Conservation (phyloP, 371 early-diverging fungal genomes). For the Apophysomyces ossiformis region DNA sequence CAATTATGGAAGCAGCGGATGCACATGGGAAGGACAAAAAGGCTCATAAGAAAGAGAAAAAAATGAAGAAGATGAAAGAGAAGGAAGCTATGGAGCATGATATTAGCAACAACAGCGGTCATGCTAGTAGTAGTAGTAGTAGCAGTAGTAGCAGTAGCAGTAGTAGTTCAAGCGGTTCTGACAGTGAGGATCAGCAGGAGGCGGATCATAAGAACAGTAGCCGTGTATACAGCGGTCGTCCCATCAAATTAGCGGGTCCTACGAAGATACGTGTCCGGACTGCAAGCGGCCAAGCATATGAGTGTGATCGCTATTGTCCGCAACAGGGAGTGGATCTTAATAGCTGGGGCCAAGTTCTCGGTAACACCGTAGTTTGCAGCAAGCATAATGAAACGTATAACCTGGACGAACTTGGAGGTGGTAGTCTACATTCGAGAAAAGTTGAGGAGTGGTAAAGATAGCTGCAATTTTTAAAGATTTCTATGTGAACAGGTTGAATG, state of each 20-base stretch:
- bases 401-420: constrained; percentile 11
- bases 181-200: constrained; percentile 18
- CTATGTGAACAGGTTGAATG: too few relatives aligned
- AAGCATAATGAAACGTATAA: constrained; percentile 38
- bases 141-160: constrained; percentile 28
- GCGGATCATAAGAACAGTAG: neutral
- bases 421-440: constrained; percentile 6
- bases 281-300: constrained; percentile 45
- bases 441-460: neutral
- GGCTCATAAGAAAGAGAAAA: neutral
- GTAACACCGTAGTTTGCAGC: constrained; percentile 46
- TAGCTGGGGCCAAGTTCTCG: constrained; percentile 48
- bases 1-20: neutral
- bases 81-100: neutral
- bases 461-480: too few relatives aligned
- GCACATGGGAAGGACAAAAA: neutral
- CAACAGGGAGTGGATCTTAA: constrained; percentile 51
- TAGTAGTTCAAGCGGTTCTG: constrained; percentile 30
- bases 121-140: constrained; percentile 12
- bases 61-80: neutral
- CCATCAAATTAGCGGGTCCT: constrained; percentile 14
- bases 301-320: constrained; percentile 58
- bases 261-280: constrained; percentile 48
- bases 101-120: neutral
- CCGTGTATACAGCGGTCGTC: neutral